Base-by-base conservation (phyloP, 257 asterid species). In the Solanum dulcamara region DNA sequence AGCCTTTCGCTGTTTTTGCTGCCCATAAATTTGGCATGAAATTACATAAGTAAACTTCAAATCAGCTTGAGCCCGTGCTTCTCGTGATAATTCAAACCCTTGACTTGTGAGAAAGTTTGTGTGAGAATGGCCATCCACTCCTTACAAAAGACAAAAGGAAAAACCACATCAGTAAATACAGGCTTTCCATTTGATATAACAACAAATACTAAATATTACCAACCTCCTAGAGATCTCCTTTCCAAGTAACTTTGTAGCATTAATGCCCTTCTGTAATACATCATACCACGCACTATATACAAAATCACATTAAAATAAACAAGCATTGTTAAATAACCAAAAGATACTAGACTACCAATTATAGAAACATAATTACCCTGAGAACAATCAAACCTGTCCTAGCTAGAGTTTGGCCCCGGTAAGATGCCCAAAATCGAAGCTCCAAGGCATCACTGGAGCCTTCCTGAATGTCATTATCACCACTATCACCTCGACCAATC, bases 11-110 rank as follows among this genome's bases (percentile, higher is more conserved):
- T 93, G 98, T 93, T 95, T 96, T 85, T 96, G 99, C 87, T 95
- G 99, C 91, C 99, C 99, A 88, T 95, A 96, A 77, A 95, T 96
- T 94, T 96, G 99, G 91, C 99, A 96, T 79, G 99, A 96, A 87
- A 96, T 92, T 40, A 96, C 98, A 85, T 96, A 96, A 38, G 98
- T 96, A 87, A 94, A 96, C 88, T 96, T 96, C 85, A 96, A 88
- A 92, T 95, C 99, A 80, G 98, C 98, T 86, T 96, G 99, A 59
- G 98, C 99, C 84, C 97, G 94, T 81, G 98, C 97, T 92, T 93
- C 97, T 86, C 89, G 98, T 38, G 99, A 96, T 85, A 90, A 81
- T 91, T 95, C 94, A 91, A 94, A 94, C 59, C 98, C 97, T 89
- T 90, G 94, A 68, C 93, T 88, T 38, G 92, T 81, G 84, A 88